These are phyloP conservation scores for Penicillium sp. DNA, from an alignment of 2,329 filamentous ascomycete genomes.

Conservation along the genomic window DNA sequence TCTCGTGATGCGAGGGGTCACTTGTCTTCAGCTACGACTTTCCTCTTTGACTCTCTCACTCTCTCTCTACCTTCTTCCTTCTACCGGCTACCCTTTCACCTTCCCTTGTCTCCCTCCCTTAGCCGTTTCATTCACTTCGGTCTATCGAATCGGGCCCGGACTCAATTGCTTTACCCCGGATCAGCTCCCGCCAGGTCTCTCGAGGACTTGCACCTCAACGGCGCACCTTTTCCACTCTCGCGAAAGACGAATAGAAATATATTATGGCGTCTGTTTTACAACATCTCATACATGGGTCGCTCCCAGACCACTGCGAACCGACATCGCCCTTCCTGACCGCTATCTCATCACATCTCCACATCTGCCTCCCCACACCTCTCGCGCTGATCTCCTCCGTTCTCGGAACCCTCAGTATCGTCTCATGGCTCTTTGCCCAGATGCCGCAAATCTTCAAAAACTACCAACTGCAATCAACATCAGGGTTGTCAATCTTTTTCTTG, in stretches of 20 bases:
- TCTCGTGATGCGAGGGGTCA: constrained; percentile 12
- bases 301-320: constrained; percentile 61
- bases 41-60: neutral
- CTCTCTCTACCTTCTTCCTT: neutral
- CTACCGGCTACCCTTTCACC: neutral
- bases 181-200: neutral
- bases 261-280: constrained; percentile 33
- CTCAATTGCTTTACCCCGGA: constrained; percentile 5
- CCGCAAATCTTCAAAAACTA: constrained; percentile 70
- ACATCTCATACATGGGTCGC: constrained; percentile 26
- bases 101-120: neutral
- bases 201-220: neutral
- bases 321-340: constrained; percentile 55
- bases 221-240: neutral
- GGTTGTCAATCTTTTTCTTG: constrained; percentile 64
- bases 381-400: constrained; percentile 61
- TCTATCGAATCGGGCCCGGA: neutral
- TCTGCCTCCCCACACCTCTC: constrained; percentile 62
- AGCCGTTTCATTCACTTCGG: neutral
- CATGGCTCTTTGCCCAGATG: constrained; percentile 68
- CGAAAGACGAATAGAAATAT: neutral
- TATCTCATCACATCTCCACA: constrained; percentile 59
- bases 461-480: constrained; percentile 61
- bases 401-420: constrained; percentile 61
- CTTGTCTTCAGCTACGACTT: constrained; percentile 3